Evolutionary conservation across 1,284 basidiomycete genomes (phyloP).

Genomic region (Cutaneotrichosporon sp.): DNA sequence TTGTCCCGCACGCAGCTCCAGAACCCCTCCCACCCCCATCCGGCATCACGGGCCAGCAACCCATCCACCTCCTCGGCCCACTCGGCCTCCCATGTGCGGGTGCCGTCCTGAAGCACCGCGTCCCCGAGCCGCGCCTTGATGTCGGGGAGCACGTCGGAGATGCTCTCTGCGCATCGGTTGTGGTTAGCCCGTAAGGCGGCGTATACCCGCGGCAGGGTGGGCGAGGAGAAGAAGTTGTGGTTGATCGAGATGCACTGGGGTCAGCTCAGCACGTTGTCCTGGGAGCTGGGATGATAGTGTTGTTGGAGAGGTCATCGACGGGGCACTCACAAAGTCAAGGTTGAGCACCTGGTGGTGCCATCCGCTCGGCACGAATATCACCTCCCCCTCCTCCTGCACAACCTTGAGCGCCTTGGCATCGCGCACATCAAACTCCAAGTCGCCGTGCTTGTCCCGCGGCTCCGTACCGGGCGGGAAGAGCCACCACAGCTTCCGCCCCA

Average conservation of each 20-base stretch:
- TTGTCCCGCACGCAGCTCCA: slow-evolving; percentile 45
- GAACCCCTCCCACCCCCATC: slow-evolving; percentile 56
- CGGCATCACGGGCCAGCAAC: slow-evolving; percentile 55
- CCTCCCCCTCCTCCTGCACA: slow-evolving; percentile 51
- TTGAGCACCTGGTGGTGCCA: slow-evolving; percentile 56
- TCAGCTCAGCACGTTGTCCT: too few species aligned
- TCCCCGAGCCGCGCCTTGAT: slow-evolving; percentile 14
- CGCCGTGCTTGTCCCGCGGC: slow-evolving; percentile 27
- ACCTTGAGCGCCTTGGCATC: slow-evolving; percentile 39
- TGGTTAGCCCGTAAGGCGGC: slow-evolving; percentile 52
- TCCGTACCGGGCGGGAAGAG: slow-evolving; percentile 57
- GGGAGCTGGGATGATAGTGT: too few species aligned
- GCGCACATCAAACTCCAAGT: slow-evolving; percentile 49
- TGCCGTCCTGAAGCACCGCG: slow-evolving; percentile 10
- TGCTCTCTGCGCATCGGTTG: slow-evolving; percentile 51
- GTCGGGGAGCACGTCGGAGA: slow-evolving; percentile 54
- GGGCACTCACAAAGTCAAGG: slow-evolving; percentile 45
- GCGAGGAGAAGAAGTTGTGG: slow-evolving; percentile 59
- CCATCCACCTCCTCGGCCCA: slow-evolving; percentile 56
- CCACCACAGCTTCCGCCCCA: slow-evolving; percentile 60
- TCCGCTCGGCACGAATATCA: slow-evolving; percentile 57
- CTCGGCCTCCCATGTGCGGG: slow-evolving; percentile 52
- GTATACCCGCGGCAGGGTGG: slow-evolving; percentile 57
- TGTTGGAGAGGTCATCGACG: too few species aligned
- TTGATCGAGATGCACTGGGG: slow-evolving; percentile 56